phyloP scores from a whole-genome alignment of 2,329 filamentous ascomycete genomes.

The Fusarium nanum region DNA sequence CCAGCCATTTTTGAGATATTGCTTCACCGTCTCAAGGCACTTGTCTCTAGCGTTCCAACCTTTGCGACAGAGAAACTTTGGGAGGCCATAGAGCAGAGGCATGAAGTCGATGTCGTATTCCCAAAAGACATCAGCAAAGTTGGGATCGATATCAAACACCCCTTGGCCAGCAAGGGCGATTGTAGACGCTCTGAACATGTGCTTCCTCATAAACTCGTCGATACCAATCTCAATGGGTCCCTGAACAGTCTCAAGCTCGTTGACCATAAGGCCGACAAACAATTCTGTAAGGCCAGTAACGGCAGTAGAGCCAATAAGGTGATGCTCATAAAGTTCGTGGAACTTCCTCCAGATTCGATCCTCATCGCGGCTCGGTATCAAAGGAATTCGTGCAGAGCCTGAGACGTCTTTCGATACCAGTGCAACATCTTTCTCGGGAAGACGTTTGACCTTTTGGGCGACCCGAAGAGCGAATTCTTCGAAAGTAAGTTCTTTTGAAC shows the following conservation, averaged over 20 bases:
- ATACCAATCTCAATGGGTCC: slow-evolving; percentile 27
- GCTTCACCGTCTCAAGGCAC: slow-evolving; percentile 31
- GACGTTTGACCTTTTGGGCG: slow-evolving; percentile 42
- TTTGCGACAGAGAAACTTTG: slow-evolving; percentile 36
- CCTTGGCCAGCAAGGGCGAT: slow-evolving; percentile 36
- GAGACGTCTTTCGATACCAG: slow-evolving; percentile 37
- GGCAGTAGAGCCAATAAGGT: slow-evolving; percentile 31
- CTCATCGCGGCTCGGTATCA: slow-evolving; percentile 31
- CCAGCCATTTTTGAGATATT: slow-evolving; percentile 33
- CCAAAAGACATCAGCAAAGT: slow-evolving; percentile 40
- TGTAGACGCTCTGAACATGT: slow-evolving; percentile 42
- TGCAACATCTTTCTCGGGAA: slow-evolving; percentile 27
- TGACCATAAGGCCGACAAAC: slow-evolving; percentile 31
- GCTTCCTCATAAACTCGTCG: slow-evolving; percentile 39
- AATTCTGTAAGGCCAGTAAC: slow-evolving; percentile 32
- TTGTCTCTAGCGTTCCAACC: slow-evolving; percentile 39
- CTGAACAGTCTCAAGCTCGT: slow-evolving; percentile 19
- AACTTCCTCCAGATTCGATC: slow-evolving; percentile 42
- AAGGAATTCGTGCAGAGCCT: slow-evolving; percentile 30
- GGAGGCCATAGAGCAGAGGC: slow-evolving; percentile 38
- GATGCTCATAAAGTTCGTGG: slow-evolving; percentile 38
- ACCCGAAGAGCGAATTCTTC: slow-evolving; percentile 42
- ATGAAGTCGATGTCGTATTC: slow-evolving; percentile 42
- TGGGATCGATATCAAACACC: slow-evolving; percentile 25
- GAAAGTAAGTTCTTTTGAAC: slow-evolving; percentile 38